phyloP scores from a whole-genome alignment of 306 rosid species.

The Cucumis hystrix region DNA sequence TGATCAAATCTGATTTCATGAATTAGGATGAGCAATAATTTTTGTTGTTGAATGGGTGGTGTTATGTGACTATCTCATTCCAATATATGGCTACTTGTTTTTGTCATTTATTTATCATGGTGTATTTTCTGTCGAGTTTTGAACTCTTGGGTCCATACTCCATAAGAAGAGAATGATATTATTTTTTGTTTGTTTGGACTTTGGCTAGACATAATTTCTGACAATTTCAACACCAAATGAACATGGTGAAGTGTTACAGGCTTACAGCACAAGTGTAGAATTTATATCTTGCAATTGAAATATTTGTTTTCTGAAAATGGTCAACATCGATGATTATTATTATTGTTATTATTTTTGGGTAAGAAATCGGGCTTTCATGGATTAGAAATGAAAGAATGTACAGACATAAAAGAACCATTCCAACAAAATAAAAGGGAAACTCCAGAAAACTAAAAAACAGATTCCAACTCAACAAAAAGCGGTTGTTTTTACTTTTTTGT shows the following conservation, averaged over 20 bases:
- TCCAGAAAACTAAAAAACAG: too few relatives aligned
- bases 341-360: too few relatives aligned
- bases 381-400: too few relatives aligned
- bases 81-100: background rate
- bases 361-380: too few relatives aligned
- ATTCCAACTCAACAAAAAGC: too few relatives aligned
- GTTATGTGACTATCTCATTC: background rate
- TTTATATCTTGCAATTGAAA: background rate
- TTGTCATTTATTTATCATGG: background rate
- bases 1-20: background rate
- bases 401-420: too few relatives aligned
- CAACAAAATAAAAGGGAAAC: too few relatives aligned
- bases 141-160: background rate
- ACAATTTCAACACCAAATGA: background rate
- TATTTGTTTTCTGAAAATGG: background rate
- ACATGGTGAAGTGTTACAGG: background rate
- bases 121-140: background rate
- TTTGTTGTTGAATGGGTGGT: background rate
- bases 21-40: background rate
- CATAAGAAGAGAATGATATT: background rate
- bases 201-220: background rate
- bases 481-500: too few relatives aligned
- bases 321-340: background rate
- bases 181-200: background rate
- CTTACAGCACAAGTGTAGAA: background rate